Conservation (phyloP, 495 filamentous ascomycete genomes). For the Oidiodendron maius region DNA sequence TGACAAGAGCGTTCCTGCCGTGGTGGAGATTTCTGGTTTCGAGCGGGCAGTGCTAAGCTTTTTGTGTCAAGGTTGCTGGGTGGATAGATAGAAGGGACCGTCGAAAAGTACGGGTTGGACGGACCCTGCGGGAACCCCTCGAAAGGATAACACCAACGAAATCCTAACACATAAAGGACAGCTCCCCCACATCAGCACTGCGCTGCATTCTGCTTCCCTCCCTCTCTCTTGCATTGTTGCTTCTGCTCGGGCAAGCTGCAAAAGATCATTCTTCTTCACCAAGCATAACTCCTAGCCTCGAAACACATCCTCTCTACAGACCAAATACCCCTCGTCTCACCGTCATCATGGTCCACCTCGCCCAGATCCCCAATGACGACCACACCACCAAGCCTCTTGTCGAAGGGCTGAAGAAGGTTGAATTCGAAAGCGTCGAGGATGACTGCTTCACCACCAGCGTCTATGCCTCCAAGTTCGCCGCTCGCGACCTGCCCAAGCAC, state of each 20-base stretch:
- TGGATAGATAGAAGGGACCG: too few species aligned
- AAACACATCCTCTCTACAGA: not conserved
- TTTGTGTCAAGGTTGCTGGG: too few species aligned
- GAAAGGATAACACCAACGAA: too few species aligned
- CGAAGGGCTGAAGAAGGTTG: constrained; percentile 40
- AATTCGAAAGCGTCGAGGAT: constrained; percentile 29
- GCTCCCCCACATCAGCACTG: too few species aligned
- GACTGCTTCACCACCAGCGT: constrained; percentile 68
- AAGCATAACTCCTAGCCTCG: not conserved
- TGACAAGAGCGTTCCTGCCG: too few species aligned
- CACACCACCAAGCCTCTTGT: constrained; percentile 32
- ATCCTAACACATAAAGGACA: too few species aligned
- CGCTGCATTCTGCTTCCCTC: not conserved
- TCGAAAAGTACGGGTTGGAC: too few species aligned
- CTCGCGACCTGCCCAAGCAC: constrained; percentile 66
- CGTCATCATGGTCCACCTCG: constrained; percentile 64
- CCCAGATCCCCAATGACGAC: constrained; percentile 45
- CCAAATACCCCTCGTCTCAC: constrained; percentile 2
- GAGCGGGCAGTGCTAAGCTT: too few species aligned
- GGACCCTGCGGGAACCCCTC: too few species aligned
- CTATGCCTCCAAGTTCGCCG: constrained; percentile 78
- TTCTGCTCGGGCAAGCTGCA: too few species aligned
- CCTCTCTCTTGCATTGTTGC: not conserved
- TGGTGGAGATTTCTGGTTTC: too few species aligned
- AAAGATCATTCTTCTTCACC: too few species aligned